Conservation (phyloP, 1,284 basidiomycete genomes). For the Melampsora americana region DNA sequence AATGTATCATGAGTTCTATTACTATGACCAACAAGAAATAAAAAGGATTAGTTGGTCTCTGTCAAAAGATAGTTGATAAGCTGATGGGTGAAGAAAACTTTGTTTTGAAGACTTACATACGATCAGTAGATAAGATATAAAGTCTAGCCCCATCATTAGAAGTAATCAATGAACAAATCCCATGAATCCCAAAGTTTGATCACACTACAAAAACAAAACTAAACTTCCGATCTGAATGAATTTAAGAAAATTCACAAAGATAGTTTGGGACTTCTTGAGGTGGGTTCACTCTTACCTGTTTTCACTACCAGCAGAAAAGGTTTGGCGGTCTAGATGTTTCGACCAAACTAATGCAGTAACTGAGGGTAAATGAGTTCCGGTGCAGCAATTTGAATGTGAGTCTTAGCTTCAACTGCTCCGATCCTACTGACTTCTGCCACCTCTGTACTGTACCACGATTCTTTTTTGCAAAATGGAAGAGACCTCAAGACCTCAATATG, state of each 20-base stretch:
- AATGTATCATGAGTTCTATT: too few species aligned
- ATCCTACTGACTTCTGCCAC: constrained; percentile 1
- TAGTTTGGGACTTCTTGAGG: neutral
- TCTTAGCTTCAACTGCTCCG: constrained; percentile 20
- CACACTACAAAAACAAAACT: constrained; percentile 10
- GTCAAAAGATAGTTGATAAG: too few species aligned
- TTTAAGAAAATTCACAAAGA: neutral
- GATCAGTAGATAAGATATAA: constrained; percentile 31
- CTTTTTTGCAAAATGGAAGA: too few species aligned
- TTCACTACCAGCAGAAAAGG: constrained; percentile 33
- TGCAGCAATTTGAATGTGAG: constrained; percentile 22
- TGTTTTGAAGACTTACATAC: constrained; percentile 18
- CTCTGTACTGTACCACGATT: neutral
- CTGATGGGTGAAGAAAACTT: too few species aligned
- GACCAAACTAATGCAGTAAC: constrained; percentile 34
- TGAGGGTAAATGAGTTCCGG: constrained; percentile 24
- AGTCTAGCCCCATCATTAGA: constrained; percentile 36
- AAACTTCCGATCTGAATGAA: neutral
- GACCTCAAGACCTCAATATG: too few species aligned
- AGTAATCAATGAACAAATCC: constrained; percentile 20
- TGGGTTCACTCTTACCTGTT: constrained; percentile 18
- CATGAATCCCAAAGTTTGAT: constrained; percentile 42
- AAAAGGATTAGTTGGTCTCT: too few species aligned
- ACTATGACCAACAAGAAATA: too few species aligned
- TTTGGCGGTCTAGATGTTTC: constrained; percentile 7